Percentiles rank a stretch among this genome's conserved stretches.
Evolutionary conservation across 306 rosid genomes (phyloP).

Genomic region (Acacia confusa): DNA sequence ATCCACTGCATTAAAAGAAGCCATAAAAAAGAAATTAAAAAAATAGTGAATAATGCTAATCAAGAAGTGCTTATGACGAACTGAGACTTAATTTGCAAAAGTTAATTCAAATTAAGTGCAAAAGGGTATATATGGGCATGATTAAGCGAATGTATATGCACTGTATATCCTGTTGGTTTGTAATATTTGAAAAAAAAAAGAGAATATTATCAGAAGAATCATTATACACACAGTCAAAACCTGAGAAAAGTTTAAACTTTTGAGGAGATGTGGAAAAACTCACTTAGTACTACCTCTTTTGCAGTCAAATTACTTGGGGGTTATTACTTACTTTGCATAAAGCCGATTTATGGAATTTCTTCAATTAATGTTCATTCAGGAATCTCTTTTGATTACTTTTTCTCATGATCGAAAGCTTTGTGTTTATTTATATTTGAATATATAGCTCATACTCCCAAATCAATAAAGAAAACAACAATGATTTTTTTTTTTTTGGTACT

Average conservation of each 20-base stretch:
- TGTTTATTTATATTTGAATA: not conserved
- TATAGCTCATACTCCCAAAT: not conserved
- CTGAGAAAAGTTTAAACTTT: constrained; percentile 20
- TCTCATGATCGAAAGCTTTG: constrained; percentile 49
- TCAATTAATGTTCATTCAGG: constrained; percentile 34
- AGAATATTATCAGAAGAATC: not conserved
- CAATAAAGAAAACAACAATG: not conserved
- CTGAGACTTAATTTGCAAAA: constrained; percentile 29
- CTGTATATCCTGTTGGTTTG: not conserved
- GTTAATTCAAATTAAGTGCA: constrained; percentile 10
- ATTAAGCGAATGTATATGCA: not conserved
- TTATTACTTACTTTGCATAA: constrained; percentile 32
- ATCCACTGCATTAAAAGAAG: constrained; percentile 45
- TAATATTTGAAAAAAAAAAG: not conserved
- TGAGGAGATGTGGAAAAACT: constrained; percentile 22
- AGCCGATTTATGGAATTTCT: constrained; percentile 31
- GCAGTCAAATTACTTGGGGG: not conserved
- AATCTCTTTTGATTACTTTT: constrained; percentile 37
- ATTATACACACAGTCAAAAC: constrained; percentile 28
- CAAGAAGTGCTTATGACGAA: constrained; percentile 28
- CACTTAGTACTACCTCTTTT: not conserved
- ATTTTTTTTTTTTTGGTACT: no score
- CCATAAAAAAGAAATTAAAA: constrained; percentile 25
- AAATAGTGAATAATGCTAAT: not conserved
- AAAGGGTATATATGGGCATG: not conserved